These are phyloP conservation scores for Solanum dulcamara DNA, from an alignment of 257 asterid genomes.

Conservation along the genomic window DNA sequence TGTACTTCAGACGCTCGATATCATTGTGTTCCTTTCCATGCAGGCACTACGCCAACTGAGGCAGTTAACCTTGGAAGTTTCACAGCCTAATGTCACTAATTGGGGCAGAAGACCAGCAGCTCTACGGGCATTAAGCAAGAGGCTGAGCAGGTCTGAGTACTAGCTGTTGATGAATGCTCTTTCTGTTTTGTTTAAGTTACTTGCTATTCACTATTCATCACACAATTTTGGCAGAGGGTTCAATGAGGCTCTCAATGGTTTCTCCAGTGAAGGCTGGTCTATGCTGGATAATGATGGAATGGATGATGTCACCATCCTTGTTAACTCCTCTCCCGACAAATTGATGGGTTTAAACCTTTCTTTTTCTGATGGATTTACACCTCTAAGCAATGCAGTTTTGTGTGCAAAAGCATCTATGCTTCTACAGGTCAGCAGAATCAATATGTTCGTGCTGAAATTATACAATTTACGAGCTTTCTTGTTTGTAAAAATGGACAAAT, in stretches of 20 bases:
- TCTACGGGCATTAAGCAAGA: slow-evolving; percentile 68
- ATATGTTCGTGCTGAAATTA: background rate
- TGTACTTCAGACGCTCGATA: background rate
- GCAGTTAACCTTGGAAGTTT: slow-evolving; percentile 67
- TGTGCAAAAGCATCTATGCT: slow-evolving; percentile 94
- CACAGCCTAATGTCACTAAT: slow-evolving; percentile 59
- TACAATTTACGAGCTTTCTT: background rate
- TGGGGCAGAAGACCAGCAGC: slow-evolving; percentile 92
- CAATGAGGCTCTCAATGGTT: slow-evolving; percentile 83
- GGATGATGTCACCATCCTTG: slow-evolving; percentile 71
- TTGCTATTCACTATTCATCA: background rate
- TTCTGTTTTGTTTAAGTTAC: background rate
- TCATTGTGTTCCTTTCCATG: background rate
- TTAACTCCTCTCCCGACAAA: slow-evolving; percentile 74
- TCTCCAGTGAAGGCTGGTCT: slow-evolving; percentile 79
- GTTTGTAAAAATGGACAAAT: background rate
- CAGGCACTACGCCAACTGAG: slow-evolving; percentile 87
- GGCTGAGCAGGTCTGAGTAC: slow-evolving; percentile 55
- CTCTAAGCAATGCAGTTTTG: slow-evolving; percentile 54
- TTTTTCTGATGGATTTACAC: slow-evolving; percentile 49
- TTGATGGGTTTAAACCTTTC: slow-evolving; percentile 60
- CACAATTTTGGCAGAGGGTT: slow-evolving; percentile 48
- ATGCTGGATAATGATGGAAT: slow-evolving; percentile 59
- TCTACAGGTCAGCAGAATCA: slow-evolving; percentile 43
- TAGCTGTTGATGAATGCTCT: background rate